These are phyloP conservation scores for Trametes sanguinea DNA, from an alignment of 768 basidiomycete species.

Conservation along the genomic window DNA sequence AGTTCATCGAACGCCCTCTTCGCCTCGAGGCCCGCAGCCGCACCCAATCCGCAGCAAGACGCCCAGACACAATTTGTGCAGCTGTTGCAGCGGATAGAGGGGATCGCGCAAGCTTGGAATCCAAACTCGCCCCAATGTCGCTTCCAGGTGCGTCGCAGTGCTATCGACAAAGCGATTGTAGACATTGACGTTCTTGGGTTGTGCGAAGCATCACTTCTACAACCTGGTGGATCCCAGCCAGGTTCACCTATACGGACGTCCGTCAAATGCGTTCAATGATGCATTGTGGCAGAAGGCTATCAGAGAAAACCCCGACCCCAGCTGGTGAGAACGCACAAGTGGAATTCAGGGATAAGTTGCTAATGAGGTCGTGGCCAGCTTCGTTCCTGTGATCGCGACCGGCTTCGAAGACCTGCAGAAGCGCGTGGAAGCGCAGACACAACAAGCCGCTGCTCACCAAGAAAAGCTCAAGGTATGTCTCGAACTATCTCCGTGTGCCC, in stretches of 20 bases:
- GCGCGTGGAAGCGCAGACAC: conserved; percentile 74
- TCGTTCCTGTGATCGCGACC: conserved; percentile 77
- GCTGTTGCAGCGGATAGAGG: conserved; percentile 61
- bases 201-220: conserved; percentile 73
- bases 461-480: conserved; percentile 59
- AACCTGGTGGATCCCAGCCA: conserved; percentile 76
- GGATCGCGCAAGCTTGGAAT: conserved; percentile 71
- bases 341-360: background rate
- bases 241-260: conserved; percentile 67
- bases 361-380: conserved; percentile 40
- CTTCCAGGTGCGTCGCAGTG: conserved; percentile 62
- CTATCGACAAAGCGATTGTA: too few species aligned
- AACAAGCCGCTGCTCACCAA: conserved; percentile 65
- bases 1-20: conserved; percentile 36
- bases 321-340: conserved; percentile 50
- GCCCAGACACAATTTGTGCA: conserved; percentile 58
- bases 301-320: conserved; percentile 80
- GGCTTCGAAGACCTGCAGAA: conserved; percentile 82
- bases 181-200: conserved; percentile 4
- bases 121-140: conserved; percentile 66
- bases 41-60: conserved; percentile 54
- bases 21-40: conserved; percentile 40
- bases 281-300: conserved; percentile 76
- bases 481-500: background rate
- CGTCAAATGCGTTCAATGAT: conserved; percentile 71